Evolutionary conservation across 768 basidiomycete genomes (phyloP), one percentile per base, ranked within the genome.

Genomic region (Mycena indigotica): DNA sequence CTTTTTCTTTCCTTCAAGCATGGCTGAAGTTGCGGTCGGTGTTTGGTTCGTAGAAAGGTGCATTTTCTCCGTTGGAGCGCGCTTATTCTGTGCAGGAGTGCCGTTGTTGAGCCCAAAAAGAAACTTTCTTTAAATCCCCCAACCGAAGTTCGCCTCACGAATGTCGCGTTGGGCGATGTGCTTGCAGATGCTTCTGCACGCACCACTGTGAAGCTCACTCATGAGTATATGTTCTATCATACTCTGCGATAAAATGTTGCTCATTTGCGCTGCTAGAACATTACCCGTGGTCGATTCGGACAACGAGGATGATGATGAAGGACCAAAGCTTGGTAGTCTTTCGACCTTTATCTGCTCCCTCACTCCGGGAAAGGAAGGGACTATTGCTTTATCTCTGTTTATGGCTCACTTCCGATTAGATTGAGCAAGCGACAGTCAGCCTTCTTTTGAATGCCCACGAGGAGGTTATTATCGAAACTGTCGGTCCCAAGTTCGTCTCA

Each of bases 141-240:
- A 53, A 80, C 80, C 30, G 88, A 91, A 73, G 74, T 95, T 68
- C 80, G 82, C 67, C 83, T 97, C 67, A 93, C 91, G 68, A 94
- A 93, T 69, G 85, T 87, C 44, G 83, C 93, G 2, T 84, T 95
- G 50, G 88, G 89, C 52, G 88, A 91, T 56, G 79, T 84, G 64
- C 75, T 95, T 55, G 77, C 73, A 35, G 87, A 93, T 69, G 65
- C 75, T 50, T 73, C 76, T 30, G 83, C 80, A 15, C 77, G 89
- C 53, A 86, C 86, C 24, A 81, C 85, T 21, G 76, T 91, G 65
- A 92, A 90, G 71, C 75, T 92, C 56, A 78, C 77, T 24, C 89
- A 87, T 67, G 73, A 70, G 60, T 55, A 35, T n/a, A n/a, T n/a
- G n/a, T 5, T 57, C 53, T 21, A 12, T 26, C 13, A 10, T n/a